Base-by-base conservation (phyloP, 345 rosid genomes). In the Nasturtium officinale region DNA sequence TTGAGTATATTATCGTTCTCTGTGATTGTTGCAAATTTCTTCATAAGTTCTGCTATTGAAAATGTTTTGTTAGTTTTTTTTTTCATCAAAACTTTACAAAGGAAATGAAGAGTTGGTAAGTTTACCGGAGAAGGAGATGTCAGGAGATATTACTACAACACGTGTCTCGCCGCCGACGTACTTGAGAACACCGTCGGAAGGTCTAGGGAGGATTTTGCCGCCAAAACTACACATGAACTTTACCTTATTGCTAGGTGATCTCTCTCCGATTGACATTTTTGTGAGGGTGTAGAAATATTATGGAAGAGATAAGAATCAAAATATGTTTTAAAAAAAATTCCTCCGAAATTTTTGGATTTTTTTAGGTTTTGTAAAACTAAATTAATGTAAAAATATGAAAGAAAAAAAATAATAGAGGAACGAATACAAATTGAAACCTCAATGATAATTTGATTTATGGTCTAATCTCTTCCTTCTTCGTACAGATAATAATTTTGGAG, bases 141-240 rank as follows among this genome's bases (percentile, higher is more conserved):
- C 85, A 5, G 83, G 83, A 32, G 86, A 77, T 48, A 95, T 80
- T 40, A 90, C 83, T 46, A 91, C 73, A 69, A 90, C 88, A 2
- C 99, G 97, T 18, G 97, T 93, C 77, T 90, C 98, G 1, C 98
- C 97, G 16, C 98, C 97, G 40, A 88, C 86, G 52, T 95, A 95
- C 78, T 89, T 95, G 73, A 95, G 96, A 21, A 79, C 61, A 3
- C 90, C 90, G 7, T 89, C 99, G 13, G 58, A 56, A 8, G 85
- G 84, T 42, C 92, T 80, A 3, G 90, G 91, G 77, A 91, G 65
- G 65, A 95, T 95, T 81, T 83, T 89, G 55, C 99, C 99, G 65
- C 97, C 97, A 74, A 85, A 82, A 79, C 97, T 91, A 76, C 95
- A 91, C 65, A 89, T 67, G 37, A 95, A 87, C 83, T 95, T 95